These are phyloP conservation scores for Backusella australiensis DNA, from an alignment of 192 early-diverging fungal genomes.

Conservation along the genomic window DNA sequence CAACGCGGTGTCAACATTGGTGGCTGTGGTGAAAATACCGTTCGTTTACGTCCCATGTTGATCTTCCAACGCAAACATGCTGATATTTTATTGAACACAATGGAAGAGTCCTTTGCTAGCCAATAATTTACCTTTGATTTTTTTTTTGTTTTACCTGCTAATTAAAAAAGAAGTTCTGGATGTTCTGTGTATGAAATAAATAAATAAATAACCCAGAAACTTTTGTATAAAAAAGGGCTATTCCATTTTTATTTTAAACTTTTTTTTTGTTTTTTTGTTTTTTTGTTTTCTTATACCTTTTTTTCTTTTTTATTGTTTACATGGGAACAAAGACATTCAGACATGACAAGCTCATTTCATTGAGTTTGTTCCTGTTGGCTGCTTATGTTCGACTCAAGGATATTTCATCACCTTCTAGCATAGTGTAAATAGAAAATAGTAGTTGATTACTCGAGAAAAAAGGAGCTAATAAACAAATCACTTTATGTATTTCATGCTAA, in stretches of 20 bases:
- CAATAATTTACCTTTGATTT: not conserved
- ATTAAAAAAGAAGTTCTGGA: slow-evolving; percentile 1
- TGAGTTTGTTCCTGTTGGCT: slow-evolving; percentile 33
- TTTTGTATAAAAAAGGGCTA: not conserved
- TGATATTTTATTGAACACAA: slow-evolving; percentile 62
- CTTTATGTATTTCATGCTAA: not conserved
- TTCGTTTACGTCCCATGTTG: slow-evolving; percentile 72
- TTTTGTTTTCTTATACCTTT: not conserved
- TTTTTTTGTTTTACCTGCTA: not conserved
- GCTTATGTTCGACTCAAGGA: slow-evolving; percentile 40
- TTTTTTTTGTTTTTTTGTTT: not conserved
- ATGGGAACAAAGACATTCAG: not conserved
- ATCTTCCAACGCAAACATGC: slow-evolving; percentile 65
- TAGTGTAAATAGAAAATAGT: slow-evolving; percentile 42
- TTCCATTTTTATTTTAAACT: not conserved
- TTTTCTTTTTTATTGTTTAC: not conserved
- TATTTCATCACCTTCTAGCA: slow-evolving; percentile 41
- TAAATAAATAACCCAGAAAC: not conserved
- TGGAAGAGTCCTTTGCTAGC: slow-evolving; percentile 39
- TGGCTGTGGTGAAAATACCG: slow-evolving; percentile 57
- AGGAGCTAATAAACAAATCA: not conserved
- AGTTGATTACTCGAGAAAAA: not conserved
- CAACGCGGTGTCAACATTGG: slow-evolving; percentile 67
- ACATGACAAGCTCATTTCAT: slow-evolving; percentile 25
- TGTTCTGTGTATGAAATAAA: slow-evolving; percentile 1